phyloP scores from a whole-genome alignment of 352 stramenopile species.

The Nothophytophthora sp. region DNA sequence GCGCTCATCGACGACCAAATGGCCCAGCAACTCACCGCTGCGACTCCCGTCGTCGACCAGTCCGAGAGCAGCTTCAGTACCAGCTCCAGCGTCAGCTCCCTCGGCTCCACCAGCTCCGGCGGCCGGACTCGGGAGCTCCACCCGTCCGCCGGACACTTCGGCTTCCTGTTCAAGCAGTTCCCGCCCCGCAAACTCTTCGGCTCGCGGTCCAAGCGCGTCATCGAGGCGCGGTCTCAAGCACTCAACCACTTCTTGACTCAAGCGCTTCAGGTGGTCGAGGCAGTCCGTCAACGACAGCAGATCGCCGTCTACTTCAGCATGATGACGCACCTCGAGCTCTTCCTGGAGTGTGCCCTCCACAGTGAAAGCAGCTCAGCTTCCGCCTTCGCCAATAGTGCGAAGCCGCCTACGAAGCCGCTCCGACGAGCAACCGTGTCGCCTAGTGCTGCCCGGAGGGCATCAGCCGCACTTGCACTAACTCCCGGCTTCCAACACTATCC shows the following conservation, averaged over 20 bases:
- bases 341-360: slow-evolving; percentile 56
- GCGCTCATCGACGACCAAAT: slow-evolving; percentile 53
- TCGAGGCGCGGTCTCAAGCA: slow-evolving; percentile 58
- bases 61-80: slow-evolving; percentile 18
- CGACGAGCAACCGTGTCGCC: slow-evolving; percentile 10
- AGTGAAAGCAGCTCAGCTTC: slow-evolving; percentile 5
- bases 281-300: slow-evolving; percentile 56
- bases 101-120: too few species aligned
- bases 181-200: slow-evolving; percentile 62
- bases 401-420: not conserved
- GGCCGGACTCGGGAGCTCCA: slow-evolving; percentile 15
- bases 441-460: slow-evolving; percentile 18
- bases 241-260: slow-evolving; percentile 68
- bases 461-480: slow-evolving; percentile 25
- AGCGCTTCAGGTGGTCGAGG: slow-evolving; percentile 48
- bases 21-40: slow-evolving; percentile 30
- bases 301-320: slow-evolving; percentile 78
- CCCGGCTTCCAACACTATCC: slow-evolving; percentile 26
- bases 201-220: slow-evolving; percentile 67
- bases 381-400: slow-evolving; percentile 5
- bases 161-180: slow-evolving; percentile 71
- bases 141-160: slow-evolving; percentile 46
- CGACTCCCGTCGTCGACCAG: slow-evolving; percentile 13
- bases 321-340: slow-evolving; percentile 65
- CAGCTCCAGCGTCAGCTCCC: slow-evolving; percentile 14